Conservation (phyloP, 805 yeast genomes). For the Torulaspora quercuum region DNA sequence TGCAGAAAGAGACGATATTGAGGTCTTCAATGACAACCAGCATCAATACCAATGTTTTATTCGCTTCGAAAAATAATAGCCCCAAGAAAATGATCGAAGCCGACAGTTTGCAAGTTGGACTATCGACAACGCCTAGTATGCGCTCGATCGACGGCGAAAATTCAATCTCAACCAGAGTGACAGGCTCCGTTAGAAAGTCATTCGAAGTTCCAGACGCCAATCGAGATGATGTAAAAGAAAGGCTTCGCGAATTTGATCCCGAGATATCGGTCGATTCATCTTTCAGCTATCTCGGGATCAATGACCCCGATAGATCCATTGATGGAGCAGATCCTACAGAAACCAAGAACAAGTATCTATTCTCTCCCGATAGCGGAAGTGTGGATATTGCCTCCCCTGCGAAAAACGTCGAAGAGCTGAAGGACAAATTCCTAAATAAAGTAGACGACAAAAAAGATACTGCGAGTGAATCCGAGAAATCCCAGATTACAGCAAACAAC, state of each 20-base stretch:
- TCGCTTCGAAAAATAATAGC: conserved; percentile 23
- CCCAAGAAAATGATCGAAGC: conserved; percentile 17
- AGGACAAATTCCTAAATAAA: conserved; percentile 29
- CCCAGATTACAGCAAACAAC: conserved; percentile 9
- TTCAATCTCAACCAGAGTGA: conserved; percentile 18
- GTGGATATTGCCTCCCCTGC: conserved; percentile 33
- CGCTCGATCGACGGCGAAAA: conserved; percentile 28
- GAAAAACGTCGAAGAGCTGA: conserved; percentile 32
- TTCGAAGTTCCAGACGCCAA: background rate
- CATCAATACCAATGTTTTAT: conserved; percentile 27
- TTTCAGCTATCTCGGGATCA: conserved; percentile 11
- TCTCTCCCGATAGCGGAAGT: conserved; percentile 31
- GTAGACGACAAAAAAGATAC: conserved; percentile 14
- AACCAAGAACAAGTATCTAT: conserved; percentile 27
- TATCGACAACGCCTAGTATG: conserved; percentile 32
- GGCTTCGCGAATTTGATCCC: conserved; percentile 5
- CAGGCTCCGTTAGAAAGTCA: conserved; percentile 1
- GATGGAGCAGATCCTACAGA: conserved; percentile 6
- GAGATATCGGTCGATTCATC: conserved; percentile 14
- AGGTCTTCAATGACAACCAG: conserved; percentile 19
- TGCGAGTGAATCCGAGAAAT: conserved; percentile 15
- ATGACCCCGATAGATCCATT: conserved; percentile 6
- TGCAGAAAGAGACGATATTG: conserved; percentile 15
- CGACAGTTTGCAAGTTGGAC: conserved; percentile 12
- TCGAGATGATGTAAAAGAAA: background rate